phyloP scores from a whole-genome alignment of 2,329 filamentous ascomycete species.

The Fusarium temperatum region DNA sequence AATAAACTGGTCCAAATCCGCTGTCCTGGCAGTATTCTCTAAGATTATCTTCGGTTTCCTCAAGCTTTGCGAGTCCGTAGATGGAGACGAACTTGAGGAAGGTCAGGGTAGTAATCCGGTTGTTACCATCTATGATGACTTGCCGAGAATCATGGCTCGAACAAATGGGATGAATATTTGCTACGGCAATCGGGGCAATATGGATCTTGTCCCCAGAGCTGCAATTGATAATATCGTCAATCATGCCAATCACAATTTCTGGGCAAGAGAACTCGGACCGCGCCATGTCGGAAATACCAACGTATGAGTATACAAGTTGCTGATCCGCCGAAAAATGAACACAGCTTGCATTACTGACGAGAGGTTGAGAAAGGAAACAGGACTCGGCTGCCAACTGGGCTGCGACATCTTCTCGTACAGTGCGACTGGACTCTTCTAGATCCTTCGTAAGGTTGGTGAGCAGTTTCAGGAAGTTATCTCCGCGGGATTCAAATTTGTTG shows the following conservation, averaged over 20 bases:
- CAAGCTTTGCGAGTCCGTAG: not conserved
- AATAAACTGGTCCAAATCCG: not conserved
- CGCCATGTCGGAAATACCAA: not conserved
- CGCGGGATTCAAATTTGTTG: not conserved
- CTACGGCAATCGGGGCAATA: not conserved
- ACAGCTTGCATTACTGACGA: not conserved
- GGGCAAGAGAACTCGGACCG: not conserved
- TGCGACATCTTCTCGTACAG: not conserved
- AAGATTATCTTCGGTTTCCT: not conserved
- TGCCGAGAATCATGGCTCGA: not conserved
- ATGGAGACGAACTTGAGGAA: not conserved
- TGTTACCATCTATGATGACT: not conserved
- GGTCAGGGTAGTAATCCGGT: not conserved
- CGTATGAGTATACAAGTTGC: not conserved
- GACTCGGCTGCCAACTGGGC: not conserved
- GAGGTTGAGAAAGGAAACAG: not conserved
- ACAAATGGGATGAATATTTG: not conserved
- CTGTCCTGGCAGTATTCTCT: not conserved
- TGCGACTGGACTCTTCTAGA: not conserved
- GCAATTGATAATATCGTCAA: not conserved
- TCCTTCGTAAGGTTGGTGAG: not conserved
- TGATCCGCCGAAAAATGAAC: not conserved
- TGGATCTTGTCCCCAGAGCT: not conserved
- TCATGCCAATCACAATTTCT: not conserved
- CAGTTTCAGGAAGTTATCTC: not conserved